phyloP scores from a whole-genome alignment of 2,329 filamentous ascomycete genomes.

The Bipolaris zeicola region DNA sequence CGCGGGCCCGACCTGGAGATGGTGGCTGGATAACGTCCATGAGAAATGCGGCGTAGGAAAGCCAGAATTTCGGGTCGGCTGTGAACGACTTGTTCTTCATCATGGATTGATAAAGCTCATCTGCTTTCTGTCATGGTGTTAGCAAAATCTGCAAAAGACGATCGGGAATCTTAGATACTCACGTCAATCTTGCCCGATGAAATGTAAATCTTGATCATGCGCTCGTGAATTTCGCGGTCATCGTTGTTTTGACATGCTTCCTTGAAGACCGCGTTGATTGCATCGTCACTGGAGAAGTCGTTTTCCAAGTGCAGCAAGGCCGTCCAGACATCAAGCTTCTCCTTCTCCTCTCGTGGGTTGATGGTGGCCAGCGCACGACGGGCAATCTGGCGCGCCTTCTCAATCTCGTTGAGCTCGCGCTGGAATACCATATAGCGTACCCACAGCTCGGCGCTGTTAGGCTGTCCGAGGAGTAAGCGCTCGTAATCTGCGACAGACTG shows the following conservation, averaged over 20 bases:
- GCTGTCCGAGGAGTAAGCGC: slow-evolving; percentile 86
- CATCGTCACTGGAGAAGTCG: slow-evolving; percentile 82
- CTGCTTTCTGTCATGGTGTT: slow-evolving; percentile 70
- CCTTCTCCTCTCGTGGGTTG: slow-evolving; percentile 85
- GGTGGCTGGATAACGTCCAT: slow-evolving; percentile 73
- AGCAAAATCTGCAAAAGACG: slow-evolving; percentile 17
- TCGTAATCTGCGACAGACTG: slow-evolving; percentile 93
- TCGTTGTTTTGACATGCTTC: slow-evolving; percentile 94
- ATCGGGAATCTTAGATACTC: slow-evolving; percentile 48
- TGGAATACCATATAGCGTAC: slow-evolving; percentile 99
- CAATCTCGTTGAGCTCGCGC: slow-evolving; percentile 85
- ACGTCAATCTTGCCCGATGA: slow-evolving; percentile 84
- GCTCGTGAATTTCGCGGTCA: slow-evolving; percentile 84
- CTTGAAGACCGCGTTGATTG: slow-evolving; percentile 84
- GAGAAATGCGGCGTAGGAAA: slow-evolving; percentile 94
- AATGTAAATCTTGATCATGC: slow-evolving; percentile 92
- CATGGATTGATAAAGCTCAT: slow-evolving; percentile 83
- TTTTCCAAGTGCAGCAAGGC: slow-evolving; percentile 94
- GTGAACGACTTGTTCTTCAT: slow-evolving; percentile 84
- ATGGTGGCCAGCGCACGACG: slow-evolving; percentile 91
- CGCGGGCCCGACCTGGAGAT: slow-evolving; percentile 75
- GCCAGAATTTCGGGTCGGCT: slow-evolving; percentile 79
- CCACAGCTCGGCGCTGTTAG: slow-evolving; percentile 93
- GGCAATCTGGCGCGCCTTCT: slow-evolving; percentile 85
- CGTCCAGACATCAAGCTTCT: slow-evolving; percentile 95